Evolutionary conservation across 2,329 filamentous ascomycete genomes (phyloP).

Genomic region (Fusarium citri): DNA sequence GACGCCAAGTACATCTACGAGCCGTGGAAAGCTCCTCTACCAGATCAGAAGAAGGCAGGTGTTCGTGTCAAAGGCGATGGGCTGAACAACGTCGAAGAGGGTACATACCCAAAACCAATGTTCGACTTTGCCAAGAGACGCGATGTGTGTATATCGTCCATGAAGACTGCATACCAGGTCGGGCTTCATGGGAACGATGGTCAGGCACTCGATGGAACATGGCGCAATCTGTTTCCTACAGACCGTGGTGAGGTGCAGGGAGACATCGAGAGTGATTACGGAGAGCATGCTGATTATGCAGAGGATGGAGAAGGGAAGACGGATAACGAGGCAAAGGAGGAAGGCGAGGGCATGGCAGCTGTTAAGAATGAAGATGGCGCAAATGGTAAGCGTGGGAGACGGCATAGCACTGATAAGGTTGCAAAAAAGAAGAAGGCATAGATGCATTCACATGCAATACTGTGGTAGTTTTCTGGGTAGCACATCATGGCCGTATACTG

Average conservation of each 20-base stretch:
- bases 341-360: constrained; percentile 30
- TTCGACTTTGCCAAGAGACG: constrained; percentile 77
- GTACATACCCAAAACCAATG: constrained; percentile 78
- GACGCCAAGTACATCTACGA: constrained; percentile 81
- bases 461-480: not conserved
- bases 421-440: constrained; percentile 47
- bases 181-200: constrained; percentile 73
- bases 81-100: constrained; percentile 55
- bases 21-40: constrained; percentile 78
- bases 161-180: constrained; percentile 77
- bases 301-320: constrained; percentile 42
- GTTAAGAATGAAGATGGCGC: constrained; percentile 5
- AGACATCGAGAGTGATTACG: constrained; percentile 50
- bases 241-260: constrained; percentile 56
- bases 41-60: constrained; percentile 75
- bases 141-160: constrained; percentile 70
- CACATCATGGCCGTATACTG: not conserved
- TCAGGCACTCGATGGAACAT: constrained; percentile 70
- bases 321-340: constrained; percentile 32
- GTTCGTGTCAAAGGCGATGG: constrained; percentile 70
- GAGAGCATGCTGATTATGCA: constrained; percentile 50
- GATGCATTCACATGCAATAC: not conserved
- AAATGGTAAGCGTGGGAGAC: constrained; percentile 41
- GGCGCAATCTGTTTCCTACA: constrained; percentile 60
- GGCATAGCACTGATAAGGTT: constrained; percentile 10